Percentiles rank a stretch among this genome's conserved stretches.
phyloP scores from a whole-genome alignment of 2,329 filamentous ascomycete genomes.

The Cladophialophora bantiana region DNA sequence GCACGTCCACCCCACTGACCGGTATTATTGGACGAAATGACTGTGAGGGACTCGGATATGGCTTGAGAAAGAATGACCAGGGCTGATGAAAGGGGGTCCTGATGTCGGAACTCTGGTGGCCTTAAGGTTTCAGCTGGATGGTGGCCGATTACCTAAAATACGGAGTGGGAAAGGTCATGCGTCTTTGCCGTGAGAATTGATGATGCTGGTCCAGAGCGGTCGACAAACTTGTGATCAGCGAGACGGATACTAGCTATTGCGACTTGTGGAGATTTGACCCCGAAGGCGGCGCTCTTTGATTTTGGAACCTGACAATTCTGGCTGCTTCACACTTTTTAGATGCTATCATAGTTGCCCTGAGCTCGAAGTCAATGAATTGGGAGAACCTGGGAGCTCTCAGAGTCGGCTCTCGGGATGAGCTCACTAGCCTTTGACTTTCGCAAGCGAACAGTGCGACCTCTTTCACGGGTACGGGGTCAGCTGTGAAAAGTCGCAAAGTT shows the following conservation, averaged over 20 bases:
- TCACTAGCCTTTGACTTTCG: background rate
- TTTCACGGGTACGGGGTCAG: background rate
- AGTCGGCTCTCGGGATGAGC: background rate
- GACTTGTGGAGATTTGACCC: constrained; percentile 11
- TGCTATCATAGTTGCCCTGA: background rate
- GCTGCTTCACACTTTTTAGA: background rate
- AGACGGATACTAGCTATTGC: background rate
- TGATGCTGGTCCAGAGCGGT: constrained; percentile 9
- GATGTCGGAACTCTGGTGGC: constrained; percentile 10
- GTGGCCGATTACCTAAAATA: constrained; percentile 4
- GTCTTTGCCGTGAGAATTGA: background rate
- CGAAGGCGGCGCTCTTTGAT: background rate
- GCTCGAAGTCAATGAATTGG: background rate
- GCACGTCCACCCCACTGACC: background rate
- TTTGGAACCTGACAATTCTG: background rate
- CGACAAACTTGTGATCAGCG: background rate
- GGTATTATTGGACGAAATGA: constrained; percentile 7
- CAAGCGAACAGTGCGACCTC: background rate
- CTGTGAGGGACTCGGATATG: background rate
- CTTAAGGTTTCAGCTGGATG: constrained; percentile 12
- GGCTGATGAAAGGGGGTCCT: constrained; percentile 6
- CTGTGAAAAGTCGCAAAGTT: background rate
- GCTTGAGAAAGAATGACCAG: background rate
- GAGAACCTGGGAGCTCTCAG: background rate
- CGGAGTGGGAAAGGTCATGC: background rate